phyloP scores from a whole-genome alignment of 371 early-diverging fungal species.

The Enterospora canceri region DNA sequence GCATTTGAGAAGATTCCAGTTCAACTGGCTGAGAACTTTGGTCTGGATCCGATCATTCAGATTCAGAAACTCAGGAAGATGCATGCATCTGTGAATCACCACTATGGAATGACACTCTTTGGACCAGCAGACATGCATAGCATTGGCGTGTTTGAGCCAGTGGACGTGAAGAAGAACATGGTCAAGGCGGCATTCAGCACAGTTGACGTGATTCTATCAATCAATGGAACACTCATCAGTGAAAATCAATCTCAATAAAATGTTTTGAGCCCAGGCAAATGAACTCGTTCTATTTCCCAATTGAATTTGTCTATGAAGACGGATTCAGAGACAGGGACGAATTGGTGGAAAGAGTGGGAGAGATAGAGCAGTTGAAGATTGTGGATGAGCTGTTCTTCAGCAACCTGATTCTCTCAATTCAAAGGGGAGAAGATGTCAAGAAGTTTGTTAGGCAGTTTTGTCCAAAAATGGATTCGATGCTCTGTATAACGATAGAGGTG shows the following conservation, averaged over 20 bases:
- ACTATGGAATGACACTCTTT: slow-evolving; percentile 37
- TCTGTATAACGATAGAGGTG: background rate
- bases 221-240: slow-evolving; percentile 53
- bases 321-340: background rate
- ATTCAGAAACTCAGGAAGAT: slow-evolving; percentile 85
- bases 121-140: slow-evolving; percentile 76
- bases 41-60: slow-evolving; percentile 93
- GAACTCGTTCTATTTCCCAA: background rate
- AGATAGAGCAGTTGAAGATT: background rate
- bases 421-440: too few species aligned
- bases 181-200: slow-evolving; percentile 84
- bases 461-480: too few species aligned
- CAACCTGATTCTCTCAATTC: too few species aligned
- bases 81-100: slow-evolving; percentile 65
- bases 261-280: background rate
- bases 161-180: slow-evolving; percentile 88
- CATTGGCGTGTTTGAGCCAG: slow-evolving; percentile 95
- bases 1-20: slow-evolving; percentile 95
- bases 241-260: background rate
- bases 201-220: slow-evolving; percentile 55
- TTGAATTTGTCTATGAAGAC: background rate
- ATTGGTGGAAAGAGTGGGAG: background rate
- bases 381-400: background rate
- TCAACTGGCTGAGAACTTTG: slow-evolving; percentile 93
- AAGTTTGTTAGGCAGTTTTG: background rate